Conservation (phyloP, 805 yeast genomes). For the Pichia rugopelliculosa region DNA sequence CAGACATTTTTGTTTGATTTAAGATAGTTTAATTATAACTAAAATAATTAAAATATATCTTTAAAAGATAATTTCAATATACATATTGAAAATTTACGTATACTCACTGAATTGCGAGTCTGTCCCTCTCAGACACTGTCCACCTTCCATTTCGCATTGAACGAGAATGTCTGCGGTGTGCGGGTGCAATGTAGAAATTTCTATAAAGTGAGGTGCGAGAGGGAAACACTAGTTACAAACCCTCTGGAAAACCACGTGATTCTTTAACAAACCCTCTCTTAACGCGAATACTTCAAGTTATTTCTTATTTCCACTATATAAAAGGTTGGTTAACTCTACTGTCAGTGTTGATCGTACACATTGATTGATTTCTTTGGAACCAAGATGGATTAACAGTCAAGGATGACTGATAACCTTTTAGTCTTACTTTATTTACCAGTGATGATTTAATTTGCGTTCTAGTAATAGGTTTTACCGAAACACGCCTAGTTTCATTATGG, state of each 20-base stretch:
- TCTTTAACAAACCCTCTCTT: background rate
- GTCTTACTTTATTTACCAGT: background rate
- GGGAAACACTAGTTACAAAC: background rate
- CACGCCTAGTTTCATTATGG: constrained; percentile 29
- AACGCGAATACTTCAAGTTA: background rate
- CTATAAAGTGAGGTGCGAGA: background rate
- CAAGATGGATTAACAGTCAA: background rate
- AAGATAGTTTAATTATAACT: background rate
- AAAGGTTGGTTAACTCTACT: too few relatives aligned
- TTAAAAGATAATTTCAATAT: background rate
- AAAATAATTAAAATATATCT: background rate
- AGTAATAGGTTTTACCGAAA: constrained; percentile 23
- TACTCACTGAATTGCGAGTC: background rate
- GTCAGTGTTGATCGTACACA: too few relatives aligned
- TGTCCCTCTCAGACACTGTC: background rate
- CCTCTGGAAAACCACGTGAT: background rate
- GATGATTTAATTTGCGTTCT: constrained; percentile 34
- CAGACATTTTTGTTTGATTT: constrained; percentile 40
- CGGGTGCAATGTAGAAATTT: background rate
- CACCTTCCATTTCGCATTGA: background rate
- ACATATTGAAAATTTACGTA: background rate
- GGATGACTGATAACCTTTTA: background rate
- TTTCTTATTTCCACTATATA: too few relatives aligned
- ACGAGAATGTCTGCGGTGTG: background rate
- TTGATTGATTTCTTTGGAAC: background rate